phyloP scores from a whole-genome alignment of 495 filamentous ascomycete genomes.

The Xylaria palmicola region DNA sequence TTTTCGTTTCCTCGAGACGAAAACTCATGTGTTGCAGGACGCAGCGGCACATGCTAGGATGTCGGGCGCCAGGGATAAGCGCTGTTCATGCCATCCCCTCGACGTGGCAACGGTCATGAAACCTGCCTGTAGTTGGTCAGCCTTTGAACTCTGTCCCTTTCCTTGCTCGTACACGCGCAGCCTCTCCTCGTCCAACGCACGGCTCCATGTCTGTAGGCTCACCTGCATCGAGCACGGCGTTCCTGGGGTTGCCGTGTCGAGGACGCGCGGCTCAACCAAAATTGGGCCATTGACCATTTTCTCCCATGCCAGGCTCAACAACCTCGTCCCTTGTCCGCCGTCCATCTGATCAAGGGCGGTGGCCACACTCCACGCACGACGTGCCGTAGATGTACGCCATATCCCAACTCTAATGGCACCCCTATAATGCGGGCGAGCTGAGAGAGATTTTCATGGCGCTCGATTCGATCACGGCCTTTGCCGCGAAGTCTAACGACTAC shows the following conservation, averaged over 20 bases:
- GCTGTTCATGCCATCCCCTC: not conserved
- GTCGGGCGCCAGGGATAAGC: not conserved
- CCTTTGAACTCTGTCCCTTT: not conserved
- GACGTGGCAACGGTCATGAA: not conserved
- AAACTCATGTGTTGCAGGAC: not conserved
- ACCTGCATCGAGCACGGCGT: not conserved
- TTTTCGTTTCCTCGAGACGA: not conserved
- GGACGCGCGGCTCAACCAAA: conserved; percentile 14
- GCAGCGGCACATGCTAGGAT: not conserved
- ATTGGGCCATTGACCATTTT: not conserved
- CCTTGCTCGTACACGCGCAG: not conserved
- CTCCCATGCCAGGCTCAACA: not conserved
- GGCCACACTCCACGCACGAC: not conserved
- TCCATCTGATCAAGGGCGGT: not conserved
- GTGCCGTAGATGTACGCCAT: not conserved
- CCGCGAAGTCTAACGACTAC: not conserved
- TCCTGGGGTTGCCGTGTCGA: too few relatives aligned
- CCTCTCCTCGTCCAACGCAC: not conserved
- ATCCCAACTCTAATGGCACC: not conserved
- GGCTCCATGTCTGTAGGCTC: not conserved
- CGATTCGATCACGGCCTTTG: not conserved
- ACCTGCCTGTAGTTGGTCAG: conserved; percentile 1
- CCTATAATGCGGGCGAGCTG: not conserved
- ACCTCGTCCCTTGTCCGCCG: conserved; percentile 6
- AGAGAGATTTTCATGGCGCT: not conserved